phyloP scores from a whole-genome alignment of 306 rosid species.

The Inga laurina region DNA sequence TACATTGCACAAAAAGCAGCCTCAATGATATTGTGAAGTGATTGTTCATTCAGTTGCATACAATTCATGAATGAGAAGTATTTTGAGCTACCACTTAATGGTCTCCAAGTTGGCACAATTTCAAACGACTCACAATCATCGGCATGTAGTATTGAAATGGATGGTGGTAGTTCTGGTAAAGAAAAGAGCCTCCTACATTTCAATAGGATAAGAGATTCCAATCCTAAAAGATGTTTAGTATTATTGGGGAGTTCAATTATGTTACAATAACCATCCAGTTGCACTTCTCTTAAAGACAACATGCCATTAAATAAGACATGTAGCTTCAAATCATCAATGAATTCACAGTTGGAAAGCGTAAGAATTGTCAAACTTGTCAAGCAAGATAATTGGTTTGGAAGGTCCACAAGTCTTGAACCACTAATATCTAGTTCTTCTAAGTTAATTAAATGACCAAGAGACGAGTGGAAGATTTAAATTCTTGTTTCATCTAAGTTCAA shows the following conservation, averaged over 20 bases:
- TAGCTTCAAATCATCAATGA: background rate
- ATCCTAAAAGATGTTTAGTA: background rate
- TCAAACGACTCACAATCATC: no score
- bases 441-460: background rate
- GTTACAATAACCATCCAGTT: background rate
- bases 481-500: background rate
- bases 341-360: background rate
- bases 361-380: background rate
- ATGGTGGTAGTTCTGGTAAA: slow-evolving; percentile 10
- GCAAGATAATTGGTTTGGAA: background rate
- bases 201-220: fast-evolving
- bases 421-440: no score
- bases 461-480: background rate
- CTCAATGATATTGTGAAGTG: background rate
- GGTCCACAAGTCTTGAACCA: background rate
- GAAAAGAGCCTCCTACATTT: background rate
- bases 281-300: background rate
- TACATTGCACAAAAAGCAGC: no score
- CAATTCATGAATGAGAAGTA: background rate
- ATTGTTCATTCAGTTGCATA: background rate
- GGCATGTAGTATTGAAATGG: no score
- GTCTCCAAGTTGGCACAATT: background rate
- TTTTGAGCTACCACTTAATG: background rate
- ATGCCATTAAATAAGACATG: background rate
- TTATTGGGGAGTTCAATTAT: slow-evolving; percentile 5